These are phyloP conservation scores for Lithospermum erythrorhizon DNA, from an alignment of 257 asterid genomes.

Conservation along the genomic window DNA sequence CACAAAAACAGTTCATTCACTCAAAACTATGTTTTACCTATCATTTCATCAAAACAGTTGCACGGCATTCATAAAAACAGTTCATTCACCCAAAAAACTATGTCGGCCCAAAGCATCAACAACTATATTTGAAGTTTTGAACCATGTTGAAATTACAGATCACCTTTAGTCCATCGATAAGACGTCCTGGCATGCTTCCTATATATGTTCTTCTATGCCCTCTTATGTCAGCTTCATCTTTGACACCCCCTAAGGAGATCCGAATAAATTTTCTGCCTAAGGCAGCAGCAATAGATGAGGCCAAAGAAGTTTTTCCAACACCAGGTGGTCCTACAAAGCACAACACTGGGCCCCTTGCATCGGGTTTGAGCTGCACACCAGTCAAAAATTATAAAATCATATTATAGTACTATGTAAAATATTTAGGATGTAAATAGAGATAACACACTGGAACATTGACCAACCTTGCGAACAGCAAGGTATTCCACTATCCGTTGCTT, in stretches of 20 bases:
- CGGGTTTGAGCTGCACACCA: slow-evolving; percentile 85
- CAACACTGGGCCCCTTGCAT: slow-evolving; percentile 95
- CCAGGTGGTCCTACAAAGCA: slow-evolving; percentile 99
- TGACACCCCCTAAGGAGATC: slow-evolving; percentile 96
- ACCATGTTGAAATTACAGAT: not conserved
- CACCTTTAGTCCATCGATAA: slow-evolving; percentile 97
- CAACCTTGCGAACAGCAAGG: slow-evolving; percentile 96
- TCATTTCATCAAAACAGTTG: too few relatives aligned
- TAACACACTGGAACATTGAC: slow-evolving; percentile 10
- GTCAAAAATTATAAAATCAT: slow-evolving; percentile 13
- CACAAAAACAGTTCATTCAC: too few relatives aligned
- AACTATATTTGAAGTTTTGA: not conserved
- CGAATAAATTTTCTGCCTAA: slow-evolving; percentile 94
- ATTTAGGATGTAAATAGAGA: slow-evolving; percentile 9
- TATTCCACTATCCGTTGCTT: slow-evolving; percentile 97
- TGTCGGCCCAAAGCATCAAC: not conserved
- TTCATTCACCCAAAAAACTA: too few relatives aligned
- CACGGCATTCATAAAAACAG: too few relatives aligned
- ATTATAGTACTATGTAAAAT: not conserved
- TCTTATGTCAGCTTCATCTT: slow-evolving; percentile 97
- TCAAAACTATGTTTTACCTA: too few relatives aligned
- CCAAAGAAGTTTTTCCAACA: slow-evolving; percentile 98
- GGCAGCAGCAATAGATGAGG: slow-evolving; percentile 93
- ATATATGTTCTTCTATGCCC: slow-evolving; percentile 97
- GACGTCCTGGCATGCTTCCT: slow-evolving; percentile 99